Evolutionary conservation across 73 alveolate species (phyloP), one percentile per base, ranked within the genome.

Genomic region (Paramecium tetraurelia): DNA sequence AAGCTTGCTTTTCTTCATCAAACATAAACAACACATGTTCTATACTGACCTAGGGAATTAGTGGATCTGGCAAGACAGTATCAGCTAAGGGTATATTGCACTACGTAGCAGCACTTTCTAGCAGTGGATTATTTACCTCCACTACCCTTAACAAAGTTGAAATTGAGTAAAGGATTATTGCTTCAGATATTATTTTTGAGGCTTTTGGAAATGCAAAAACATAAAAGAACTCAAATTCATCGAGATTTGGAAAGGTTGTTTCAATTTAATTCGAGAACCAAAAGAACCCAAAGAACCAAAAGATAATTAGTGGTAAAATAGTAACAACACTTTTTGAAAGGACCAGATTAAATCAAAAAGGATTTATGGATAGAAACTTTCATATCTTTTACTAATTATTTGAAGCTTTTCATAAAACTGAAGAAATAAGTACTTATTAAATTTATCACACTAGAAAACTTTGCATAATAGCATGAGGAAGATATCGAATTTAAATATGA

Each of bases 51-150:
- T 95, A 99, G 76, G 99, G 99, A 9, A 99, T 97, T 92, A 96
- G 99, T 85, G 99, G 99, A 4, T 97, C 99, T 11, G 99, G 99
- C 3, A 98, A 98, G 90, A 96, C 99, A 1, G 99, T 96, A 50
- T 96, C 99, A 1, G 96, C 99, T 8, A 98, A 98, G 92, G 90
- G 86, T 24, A 96, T 97, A 16, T 53, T 97, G 71, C 86, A 95
- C 33, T 97, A 97, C 83, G 86, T 97, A 33, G 98, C 99, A 5
- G 87, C 92, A 71, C 96, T 86, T 24, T 86, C 92, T 35, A 36
- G 41, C 59, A 38, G 87, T 71, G 92, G 86, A 86, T 33, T 44
- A 31, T 48, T 7, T 20, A 9, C 24, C 22, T 36, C 84, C 5
- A 6, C 44, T 2, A 27, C 20, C 2, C 84, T 63, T 0, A 27